Evolutionary conservation across 192 early-diverging fungal genomes (phyloP).

Genomic region (Podila minutissima): DNA sequence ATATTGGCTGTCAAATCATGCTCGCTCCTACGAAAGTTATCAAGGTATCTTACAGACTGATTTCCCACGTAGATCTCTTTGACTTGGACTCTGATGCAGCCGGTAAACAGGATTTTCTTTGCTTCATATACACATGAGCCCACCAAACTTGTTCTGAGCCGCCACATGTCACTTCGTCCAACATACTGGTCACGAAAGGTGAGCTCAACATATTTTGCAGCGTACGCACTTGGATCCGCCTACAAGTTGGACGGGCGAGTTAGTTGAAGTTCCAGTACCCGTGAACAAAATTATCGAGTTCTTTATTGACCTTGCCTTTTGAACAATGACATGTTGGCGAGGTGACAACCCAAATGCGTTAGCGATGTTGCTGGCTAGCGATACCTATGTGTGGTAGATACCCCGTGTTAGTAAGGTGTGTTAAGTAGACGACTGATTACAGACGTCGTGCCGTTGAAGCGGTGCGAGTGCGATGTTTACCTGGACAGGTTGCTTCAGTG

Average conservation of each 20-base stretch:
- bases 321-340: slow-evolving; percentile 69
- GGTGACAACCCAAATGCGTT: slow-evolving; percentile 67
- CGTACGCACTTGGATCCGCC: slow-evolving; percentile 72
- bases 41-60: slow-evolving; percentile 51
- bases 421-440: neutral
- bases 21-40: neutral
- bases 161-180: slow-evolving; percentile 94
- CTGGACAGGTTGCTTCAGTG: slow-evolving; percentile 67
- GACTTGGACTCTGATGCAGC: slow-evolving; percentile 79
- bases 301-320: slow-evolving; percentile 55
- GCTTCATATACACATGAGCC: slow-evolving; percentile 79
- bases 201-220: slow-evolving; percentile 87
- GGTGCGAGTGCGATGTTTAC: slow-evolving; percentile 33
- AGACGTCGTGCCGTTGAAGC: neutral
- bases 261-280: too few species aligned
- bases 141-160: slow-evolving; percentile 75
- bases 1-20: neutral
- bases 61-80: slow-evolving; percentile 82
- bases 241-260: slow-evolving; percentile 18
- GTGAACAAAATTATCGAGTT: too few species aligned
- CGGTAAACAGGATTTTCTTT: slow-evolving; percentile 77
- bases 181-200: slow-evolving; percentile 92
- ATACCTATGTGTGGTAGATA: slow-evolving; percentile 59
- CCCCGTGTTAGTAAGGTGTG: neutral
- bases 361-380: slow-evolving; percentile 75